Evolutionary conservation across 352 stramenopile species (phyloP).

Genomic region (Phytophthora lateralis): DNA sequence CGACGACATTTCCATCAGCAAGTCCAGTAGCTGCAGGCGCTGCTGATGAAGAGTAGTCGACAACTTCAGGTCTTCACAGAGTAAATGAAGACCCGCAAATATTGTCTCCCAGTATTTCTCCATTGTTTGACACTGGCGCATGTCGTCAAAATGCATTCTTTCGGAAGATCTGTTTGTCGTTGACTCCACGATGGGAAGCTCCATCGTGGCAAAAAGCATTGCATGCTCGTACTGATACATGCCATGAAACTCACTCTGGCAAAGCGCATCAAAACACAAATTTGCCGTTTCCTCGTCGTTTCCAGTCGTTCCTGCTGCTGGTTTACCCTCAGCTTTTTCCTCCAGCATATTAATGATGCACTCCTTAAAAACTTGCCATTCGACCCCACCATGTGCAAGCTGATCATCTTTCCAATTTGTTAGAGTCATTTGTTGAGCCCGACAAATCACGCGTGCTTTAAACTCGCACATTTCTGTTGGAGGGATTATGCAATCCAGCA

Average conservation of each 20-base stretch:
- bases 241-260: slow-evolving; percentile 47
- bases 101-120: slow-evolving; percentile 26
- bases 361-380: slow-evolving; percentile 41
- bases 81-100: slow-evolving; percentile 65
- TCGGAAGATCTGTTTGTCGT: neutral
- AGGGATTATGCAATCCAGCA: slow-evolving; percentile 39
- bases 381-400: slow-evolving; percentile 12
- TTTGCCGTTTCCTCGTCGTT: slow-evolving; percentile 6
- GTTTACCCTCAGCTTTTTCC: slow-evolving; percentile 2
- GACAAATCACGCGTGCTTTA: slow-evolving; percentile 29
- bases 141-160: neutral
- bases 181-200: slow-evolving; percentile 18
- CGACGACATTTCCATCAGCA: slow-evolving; percentile 45
- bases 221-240: slow-evolving; percentile 51
- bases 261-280: slow-evolving; percentile 50
- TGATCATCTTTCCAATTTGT: slow-evolving; percentile 3
- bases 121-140: slow-evolving; percentile 5
- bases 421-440: slow-evolving; percentile 24
- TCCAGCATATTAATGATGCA: slow-evolving; percentile 19
- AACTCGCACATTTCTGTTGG: slow-evolving; percentile 13
- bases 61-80: slow-evolving; percentile 75
- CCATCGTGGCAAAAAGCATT: slow-evolving; percentile 46
- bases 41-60: slow-evolving; percentile 39
- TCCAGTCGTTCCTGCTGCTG: neutral
- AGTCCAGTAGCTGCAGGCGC: slow-evolving; percentile 40